These are phyloP conservation scores for Phytopythium ostracodes DNA, from an alignment of 352 stramenopile genomes.

Conservation along the genomic window DNA sequence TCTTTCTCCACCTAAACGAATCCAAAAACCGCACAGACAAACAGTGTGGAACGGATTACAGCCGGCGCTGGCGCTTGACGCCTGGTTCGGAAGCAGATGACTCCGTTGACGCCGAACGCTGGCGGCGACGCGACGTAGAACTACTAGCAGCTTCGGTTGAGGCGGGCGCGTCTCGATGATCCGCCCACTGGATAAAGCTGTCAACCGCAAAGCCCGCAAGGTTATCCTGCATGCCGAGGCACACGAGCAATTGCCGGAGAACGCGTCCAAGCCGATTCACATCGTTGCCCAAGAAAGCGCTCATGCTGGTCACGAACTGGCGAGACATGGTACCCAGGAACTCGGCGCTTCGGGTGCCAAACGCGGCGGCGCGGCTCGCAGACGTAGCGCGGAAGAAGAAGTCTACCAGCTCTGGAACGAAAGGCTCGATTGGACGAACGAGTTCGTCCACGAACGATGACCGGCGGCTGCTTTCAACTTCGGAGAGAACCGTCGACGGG, in stretches of 20 bases:
- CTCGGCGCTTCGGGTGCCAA: constrained; percentile 36
- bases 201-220: constrained; percentile 41
- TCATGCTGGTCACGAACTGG: constrained; percentile 41
- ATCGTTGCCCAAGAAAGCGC: constrained; percentile 27
- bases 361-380: constrained; percentile 42
- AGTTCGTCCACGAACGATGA: constrained; percentile 37
- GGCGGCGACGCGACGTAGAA: constrained; percentile 11
- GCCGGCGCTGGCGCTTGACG: constrained; percentile 33
- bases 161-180: neutral
- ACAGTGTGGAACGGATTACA: neutral
- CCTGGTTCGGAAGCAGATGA: constrained; percentile 6
- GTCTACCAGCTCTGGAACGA: constrained; percentile 54
- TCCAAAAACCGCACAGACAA: neutral
- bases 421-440: constrained; percentile 46
- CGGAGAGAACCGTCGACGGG: constrained; percentile 25
- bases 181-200: constrained; percentile 35
- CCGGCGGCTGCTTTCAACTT: constrained; percentile 21
- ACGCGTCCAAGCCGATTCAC: constrained; percentile 28
- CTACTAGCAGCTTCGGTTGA: neutral
- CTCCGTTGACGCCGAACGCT: constrained; percentile 9
- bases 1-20: neutral
- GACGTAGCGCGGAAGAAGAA: constrained; percentile 56
- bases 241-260: constrained; percentile 29
- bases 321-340: constrained; percentile 53
- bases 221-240: constrained; percentile 35